A percentile compares a stretch with the other conserved stretches of the same genome.
These are phyloP conservation scores for Byssoonygena ceratinophila DNA, from an alignment of 2,329 filamentous ascomycete species.

Conservation along the genomic window DNA sequence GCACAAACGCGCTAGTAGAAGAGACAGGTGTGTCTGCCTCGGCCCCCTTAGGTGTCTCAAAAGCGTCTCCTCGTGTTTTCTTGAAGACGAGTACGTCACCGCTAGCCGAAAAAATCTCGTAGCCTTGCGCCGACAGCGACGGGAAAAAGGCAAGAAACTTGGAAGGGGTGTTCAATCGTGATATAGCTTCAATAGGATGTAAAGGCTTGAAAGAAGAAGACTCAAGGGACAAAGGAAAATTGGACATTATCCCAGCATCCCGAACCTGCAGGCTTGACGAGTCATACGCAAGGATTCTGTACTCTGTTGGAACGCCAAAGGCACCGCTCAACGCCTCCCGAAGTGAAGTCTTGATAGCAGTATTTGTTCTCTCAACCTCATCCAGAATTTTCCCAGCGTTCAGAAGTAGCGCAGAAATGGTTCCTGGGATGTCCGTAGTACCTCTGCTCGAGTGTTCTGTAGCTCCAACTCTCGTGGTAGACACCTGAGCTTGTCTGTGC, in stretches of 20 bases:
- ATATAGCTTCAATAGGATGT: constrained; percentile 28
- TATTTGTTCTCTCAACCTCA: constrained; percentile 6
- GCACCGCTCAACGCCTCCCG: background rate
- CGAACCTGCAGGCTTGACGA: constrained; percentile 23
- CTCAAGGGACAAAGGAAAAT: no score
- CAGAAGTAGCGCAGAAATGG: background rate
- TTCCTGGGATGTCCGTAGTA: background rate
- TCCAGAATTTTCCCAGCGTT: background rate
- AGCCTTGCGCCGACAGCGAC: constrained; percentile 31
- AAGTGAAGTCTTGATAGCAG: background rate
- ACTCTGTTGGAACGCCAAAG: background rate
- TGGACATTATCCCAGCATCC: constrained; percentile 27
- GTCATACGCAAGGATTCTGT: constrained; percentile 34
- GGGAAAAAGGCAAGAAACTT: constrained; percentile 34
- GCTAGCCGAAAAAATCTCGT: constrained; percentile 34
- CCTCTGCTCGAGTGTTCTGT: background rate
- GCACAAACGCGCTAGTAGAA: background rate
- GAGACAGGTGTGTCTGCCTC: background rate
- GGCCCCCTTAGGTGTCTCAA: background rate
- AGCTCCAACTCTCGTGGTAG: background rate
- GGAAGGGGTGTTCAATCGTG: constrained; percentile 31
- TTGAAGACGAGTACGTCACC: constrained; percentile 35
- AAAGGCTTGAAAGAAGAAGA: constrained; percentile 18
- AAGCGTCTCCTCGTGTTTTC: constrained; percentile 14
- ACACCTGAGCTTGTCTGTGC: background rate